Evolutionary conservation across 106 monocot genomes (phyloP), one percentile per base, ranked within the genome.

Genomic region (Apostasia shenzhenica): DNA sequence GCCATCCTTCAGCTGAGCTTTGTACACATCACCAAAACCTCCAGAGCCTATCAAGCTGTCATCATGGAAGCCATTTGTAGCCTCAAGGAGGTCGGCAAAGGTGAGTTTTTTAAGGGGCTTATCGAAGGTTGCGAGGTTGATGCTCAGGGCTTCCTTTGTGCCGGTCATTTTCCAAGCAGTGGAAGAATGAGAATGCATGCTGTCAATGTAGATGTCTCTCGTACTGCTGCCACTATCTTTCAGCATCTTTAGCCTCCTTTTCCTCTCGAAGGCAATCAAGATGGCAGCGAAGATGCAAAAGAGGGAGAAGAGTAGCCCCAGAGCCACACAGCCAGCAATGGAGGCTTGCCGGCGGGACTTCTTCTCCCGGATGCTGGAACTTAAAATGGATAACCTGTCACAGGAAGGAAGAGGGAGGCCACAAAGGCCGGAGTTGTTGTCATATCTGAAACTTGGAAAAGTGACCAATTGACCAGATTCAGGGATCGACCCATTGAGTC

Each of bases 21-120:
- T 81, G 69, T 93, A 93, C 54, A 93, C 93, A 42, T 93, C 93
- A 1, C 93, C 93, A 60, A 93, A 93, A 5, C 95, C 95, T 14
- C 95, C 95, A 7, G 91, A 89, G 43, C 95, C 95, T 26, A 95
- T 65, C 37, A 84, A 62, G 74, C 82, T 77, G 67, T 89, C 88
- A 3, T 80, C 67, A 71, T 89, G 91, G 77, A 95, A 95, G 14
- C 91, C 91, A 39, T 91, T 89, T 39, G 95, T 95, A 74, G 95
- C 95, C n/a, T 86, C 95, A 0, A 89, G 73, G 12, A 95, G 84
- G 70, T 95, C 95, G 0, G 81, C 84, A 8, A 95, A 82, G 1
- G 95, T 95, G 52, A 95, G 81, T 54, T 84, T 91, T 59, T 74
- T 81, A 3, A 91, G 82, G 3, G 86, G 88, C 72, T 86, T 91